phyloP scores from a whole-genome alignment of 2,329 filamentous ascomycete genomes.

The Fusarium solani-melongenae region DNA sequence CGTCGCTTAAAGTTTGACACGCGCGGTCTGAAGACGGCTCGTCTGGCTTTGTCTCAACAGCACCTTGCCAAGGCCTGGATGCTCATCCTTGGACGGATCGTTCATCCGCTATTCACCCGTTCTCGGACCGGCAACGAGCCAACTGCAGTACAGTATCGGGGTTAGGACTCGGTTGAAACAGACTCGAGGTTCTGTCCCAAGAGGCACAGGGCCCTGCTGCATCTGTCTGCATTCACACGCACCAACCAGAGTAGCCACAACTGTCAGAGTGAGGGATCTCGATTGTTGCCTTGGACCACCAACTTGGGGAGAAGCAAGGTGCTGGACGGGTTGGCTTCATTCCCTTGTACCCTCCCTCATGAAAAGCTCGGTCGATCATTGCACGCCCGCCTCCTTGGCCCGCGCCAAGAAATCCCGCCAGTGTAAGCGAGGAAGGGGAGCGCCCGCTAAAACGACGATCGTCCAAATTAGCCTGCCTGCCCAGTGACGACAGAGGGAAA shows the following conservation, averaged over 20 bases:
- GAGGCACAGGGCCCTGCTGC: conserved; percentile 5
- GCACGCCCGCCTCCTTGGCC: conserved; percentile 30
- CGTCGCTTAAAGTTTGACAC: conserved; percentile 43
- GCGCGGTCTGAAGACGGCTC: conserved; percentile 24
- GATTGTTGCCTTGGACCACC: conserved; percentile 28
- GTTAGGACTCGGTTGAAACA: conserved; percentile 24
- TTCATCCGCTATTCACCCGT: conserved; percentile 6
- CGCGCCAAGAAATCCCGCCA: conserved; percentile 40
- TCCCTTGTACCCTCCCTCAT: conserved; percentile 31
- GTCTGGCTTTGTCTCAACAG: conserved; percentile 33
- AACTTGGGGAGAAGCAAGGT: conserved; percentile 30
- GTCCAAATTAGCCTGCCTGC: conserved; percentile 43
- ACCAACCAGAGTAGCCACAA: conserved; percentile 24
- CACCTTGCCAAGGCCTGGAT: conserved; percentile 14
- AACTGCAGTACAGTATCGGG: not conserved
- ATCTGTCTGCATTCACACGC: conserved; percentile 15
- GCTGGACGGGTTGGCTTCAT: conserved; percentile 32
- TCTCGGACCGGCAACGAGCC: conserved; percentile 7
- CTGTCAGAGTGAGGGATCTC: conserved; percentile 29
- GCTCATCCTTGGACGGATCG: conserved; percentile 12
- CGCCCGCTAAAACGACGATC: conserved; percentile 46
- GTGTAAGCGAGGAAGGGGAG: conserved; percentile 45
- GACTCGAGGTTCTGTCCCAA: conserved; percentile 1
- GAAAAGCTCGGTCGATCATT: conserved; percentile 42
- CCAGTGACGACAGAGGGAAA: conserved; percentile 35